phyloP scores from a whole-genome alignment of 1,284 basidiomycete genomes.

The Cystobasidium slooffiae region DNA sequence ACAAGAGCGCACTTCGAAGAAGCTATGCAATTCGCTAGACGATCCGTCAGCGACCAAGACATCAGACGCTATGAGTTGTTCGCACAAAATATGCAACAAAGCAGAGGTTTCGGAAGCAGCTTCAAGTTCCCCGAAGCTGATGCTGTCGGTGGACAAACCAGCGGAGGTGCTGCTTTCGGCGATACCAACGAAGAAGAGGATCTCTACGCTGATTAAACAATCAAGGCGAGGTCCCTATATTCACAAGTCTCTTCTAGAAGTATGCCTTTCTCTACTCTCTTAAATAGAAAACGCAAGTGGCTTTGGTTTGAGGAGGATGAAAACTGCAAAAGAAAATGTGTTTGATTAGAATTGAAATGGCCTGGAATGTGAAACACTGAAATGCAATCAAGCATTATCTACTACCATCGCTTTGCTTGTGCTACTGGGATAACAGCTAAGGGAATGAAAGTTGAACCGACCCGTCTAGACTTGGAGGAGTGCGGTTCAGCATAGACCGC shows the following conservation, averaged over 20 bases:
- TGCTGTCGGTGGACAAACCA: slow-evolving; percentile 59
- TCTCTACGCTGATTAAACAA: slow-evolving; percentile 67
- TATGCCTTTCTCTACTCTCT: not conserved
- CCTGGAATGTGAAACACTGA: not conserved
- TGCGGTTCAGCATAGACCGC: too few relatives aligned
- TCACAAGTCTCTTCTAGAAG: not conserved
- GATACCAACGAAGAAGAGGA: slow-evolving; percentile 80
- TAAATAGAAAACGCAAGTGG: not conserved
- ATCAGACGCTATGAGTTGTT: slow-evolving; percentile 84
- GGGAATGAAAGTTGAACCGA: too few relatives aligned
- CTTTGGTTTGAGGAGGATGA: not conserved
- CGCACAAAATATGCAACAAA: slow-evolving; percentile 65
- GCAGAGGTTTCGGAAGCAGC: slow-evolving; percentile 71
- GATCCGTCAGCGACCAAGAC: slow-evolving; percentile 67
- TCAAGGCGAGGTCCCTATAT: not conserved
- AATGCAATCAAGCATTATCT: too few relatives aligned
- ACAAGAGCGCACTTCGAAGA: slow-evolving; percentile 96
- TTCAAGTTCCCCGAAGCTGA: slow-evolving; percentile 93
- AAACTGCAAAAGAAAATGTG: slow-evolving; percentile 5
- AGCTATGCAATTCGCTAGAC: slow-evolving; percentile 78
- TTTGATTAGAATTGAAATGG: not conserved
- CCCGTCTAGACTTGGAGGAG: too few relatives aligned
- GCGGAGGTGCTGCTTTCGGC: slow-evolving; percentile 71
- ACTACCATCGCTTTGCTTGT: too few relatives aligned
- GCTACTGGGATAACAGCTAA: too few relatives aligned